Evolutionary conservation across 2,329 filamentous ascomycete species (phyloP).

Genomic region (Curvularia sp.): DNA sequence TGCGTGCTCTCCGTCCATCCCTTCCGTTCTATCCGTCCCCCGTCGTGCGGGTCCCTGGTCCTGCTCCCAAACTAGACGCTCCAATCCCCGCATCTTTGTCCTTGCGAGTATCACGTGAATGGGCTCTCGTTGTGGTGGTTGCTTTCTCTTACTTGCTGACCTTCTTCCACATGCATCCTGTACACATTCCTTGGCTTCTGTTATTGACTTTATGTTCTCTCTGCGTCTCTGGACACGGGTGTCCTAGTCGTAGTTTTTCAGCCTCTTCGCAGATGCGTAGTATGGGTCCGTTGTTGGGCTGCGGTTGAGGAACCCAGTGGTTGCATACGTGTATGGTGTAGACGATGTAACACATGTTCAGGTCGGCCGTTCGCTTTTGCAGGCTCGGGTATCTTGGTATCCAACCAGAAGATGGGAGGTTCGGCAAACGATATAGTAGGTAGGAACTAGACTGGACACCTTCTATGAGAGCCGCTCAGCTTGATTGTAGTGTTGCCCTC

Average conservation of each 20-base stretch:
- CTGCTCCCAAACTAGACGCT: neutral
- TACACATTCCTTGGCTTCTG: slow-evolving; percentile 44
- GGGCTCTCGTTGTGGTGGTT: slow-evolving; percentile 5
- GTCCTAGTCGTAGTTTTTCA: slow-evolving; percentile 37
- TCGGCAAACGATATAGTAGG: neutral
- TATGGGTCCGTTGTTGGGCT: slow-evolving; percentile 36
- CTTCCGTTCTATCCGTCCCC: slow-evolving; percentile 4
- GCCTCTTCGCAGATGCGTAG: slow-evolving; percentile 41
- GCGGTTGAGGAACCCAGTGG: slow-evolving; percentile 44
- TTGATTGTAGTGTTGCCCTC: neutral
- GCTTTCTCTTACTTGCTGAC: slow-evolving; percentile 14
- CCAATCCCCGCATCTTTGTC: slow-evolving; percentile 1
- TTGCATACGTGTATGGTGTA: slow-evolving; percentile 45
- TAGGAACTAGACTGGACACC: neutral
- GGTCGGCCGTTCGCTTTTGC: neutral
- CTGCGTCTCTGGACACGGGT: slow-evolving; percentile 37
- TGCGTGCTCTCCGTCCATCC: neutral
- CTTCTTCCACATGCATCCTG: slow-evolving; percentile 40
- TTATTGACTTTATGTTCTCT: slow-evolving; percentile 42
- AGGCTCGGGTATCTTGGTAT: neutral
- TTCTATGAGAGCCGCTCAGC: neutral
- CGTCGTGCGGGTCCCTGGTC: slow-evolving; percentile 1
- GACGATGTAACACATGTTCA: slow-evolving; percentile 42
- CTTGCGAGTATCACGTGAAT: neutral
- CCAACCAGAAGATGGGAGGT: neutral